Evolutionary conservation across 257 asterid genomes (phyloP).

Genomic region (Misopates orontium): DNA sequence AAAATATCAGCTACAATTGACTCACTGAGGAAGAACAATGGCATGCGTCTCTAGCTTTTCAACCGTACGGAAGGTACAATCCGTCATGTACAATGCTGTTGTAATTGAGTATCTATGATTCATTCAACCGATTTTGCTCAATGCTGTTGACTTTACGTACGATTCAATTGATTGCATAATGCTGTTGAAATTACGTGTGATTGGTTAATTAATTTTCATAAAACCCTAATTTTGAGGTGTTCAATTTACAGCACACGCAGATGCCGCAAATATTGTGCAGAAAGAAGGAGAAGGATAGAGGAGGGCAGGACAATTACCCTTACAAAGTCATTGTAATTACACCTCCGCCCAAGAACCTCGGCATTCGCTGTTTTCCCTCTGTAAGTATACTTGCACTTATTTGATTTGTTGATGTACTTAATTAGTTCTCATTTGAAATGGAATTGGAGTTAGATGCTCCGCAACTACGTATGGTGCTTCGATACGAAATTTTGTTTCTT

Average conservation of each 20-base stretch:
- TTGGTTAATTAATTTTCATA: too few relatives aligned
- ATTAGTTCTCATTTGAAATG: not conserved
- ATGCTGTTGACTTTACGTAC: too few relatives aligned
- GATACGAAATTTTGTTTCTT: too few relatives aligned
- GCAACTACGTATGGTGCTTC: too few relatives aligned
- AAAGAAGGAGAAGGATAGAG: conserved; percentile 69
- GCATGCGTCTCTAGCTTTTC: conserved; percentile 28
- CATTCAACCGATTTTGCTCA: too few relatives aligned
- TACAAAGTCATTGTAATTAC: conserved; percentile 78
- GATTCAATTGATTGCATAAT: too few relatives aligned
- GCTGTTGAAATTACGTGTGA: too few relatives aligned
- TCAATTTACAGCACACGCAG: not conserved
- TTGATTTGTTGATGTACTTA: not conserved
- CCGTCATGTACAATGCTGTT: not conserved
- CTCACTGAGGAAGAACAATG: too few relatives aligned
- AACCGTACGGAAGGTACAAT: conserved; percentile 48
- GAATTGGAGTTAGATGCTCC: too few relatives aligned
- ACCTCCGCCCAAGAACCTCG: conserved; percentile 92
- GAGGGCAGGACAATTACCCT: conserved; percentile 60
- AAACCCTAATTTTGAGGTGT: not conserved
- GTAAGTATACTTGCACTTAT: conserved; percentile 37
- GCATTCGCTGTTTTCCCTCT: conserved; percentile 78
- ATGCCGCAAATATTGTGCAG: conserved; percentile 57
- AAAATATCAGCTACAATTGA: too few relatives aligned
- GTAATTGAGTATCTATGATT: not conserved